These are phyloP conservation scores for Populus tomentosa DNA, from an alignment of 441 rosid genomes.

Conservation along the genomic window DNA sequence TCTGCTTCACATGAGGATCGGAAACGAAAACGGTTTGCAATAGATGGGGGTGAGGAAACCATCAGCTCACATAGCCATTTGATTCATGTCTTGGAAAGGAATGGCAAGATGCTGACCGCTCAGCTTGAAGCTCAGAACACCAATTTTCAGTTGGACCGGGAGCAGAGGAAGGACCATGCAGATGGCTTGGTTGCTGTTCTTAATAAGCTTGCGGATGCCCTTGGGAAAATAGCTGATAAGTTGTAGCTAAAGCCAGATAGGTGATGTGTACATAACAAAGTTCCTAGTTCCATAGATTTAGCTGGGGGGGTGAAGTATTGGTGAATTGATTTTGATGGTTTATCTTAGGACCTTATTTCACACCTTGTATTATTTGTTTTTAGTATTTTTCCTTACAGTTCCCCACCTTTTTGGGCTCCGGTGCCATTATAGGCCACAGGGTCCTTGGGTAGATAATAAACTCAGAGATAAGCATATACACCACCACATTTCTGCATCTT, in stretches of 20 bases:
- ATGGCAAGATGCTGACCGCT: constrained; percentile 67
- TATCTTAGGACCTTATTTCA: constrained; percentile 17
- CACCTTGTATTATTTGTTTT: neutral
- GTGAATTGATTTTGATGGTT: constrained; percentile 22
- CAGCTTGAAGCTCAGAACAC: constrained; percentile 92
- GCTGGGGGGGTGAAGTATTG: constrained; percentile 26
- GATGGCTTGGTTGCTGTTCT: constrained; percentile 70
- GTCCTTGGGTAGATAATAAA: constrained; percentile 27
- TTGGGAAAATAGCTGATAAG: constrained; percentile 88
- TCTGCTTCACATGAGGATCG: constrained; percentile 59
- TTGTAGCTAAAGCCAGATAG: constrained; percentile 39
- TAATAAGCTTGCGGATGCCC: constrained; percentile 84
- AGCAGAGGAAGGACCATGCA: constrained; percentile 76
- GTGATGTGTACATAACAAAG: constrained; percentile 39
- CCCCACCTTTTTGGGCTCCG: constrained; percentile 6
- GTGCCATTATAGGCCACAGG: constrained; percentile 5
- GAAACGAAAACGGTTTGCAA: constrained; percentile 52
- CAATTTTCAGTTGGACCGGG: constrained; percentile 70
- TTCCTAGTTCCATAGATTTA: constrained; percentile 17
- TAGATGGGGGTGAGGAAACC: constrained; percentile 48
- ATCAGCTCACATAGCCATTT: constrained; percentile 41
- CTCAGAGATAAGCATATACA: constrained; percentile 8
- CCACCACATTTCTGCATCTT: neutral
- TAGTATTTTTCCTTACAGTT: neutral
- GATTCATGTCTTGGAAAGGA: constrained; percentile 69